phyloP scores from a whole-genome alignment of 1,284 basidiomycete species.

The Athelia sp. region DNA sequence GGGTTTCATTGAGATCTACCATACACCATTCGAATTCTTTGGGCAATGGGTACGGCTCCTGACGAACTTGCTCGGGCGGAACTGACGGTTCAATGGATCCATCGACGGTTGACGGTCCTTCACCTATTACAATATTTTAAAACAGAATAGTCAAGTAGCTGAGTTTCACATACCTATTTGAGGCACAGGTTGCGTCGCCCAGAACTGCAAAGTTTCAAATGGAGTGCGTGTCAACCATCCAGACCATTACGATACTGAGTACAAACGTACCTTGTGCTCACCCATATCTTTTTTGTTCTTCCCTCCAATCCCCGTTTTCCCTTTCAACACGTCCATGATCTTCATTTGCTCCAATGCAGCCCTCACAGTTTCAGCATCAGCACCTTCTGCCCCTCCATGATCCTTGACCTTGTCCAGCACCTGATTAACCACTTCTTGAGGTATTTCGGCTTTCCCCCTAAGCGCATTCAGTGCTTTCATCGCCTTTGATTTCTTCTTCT shows the following conservation, averaged over 20 bases:
- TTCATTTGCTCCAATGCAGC: slow-evolving; percentile 63
- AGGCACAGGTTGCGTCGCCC: slow-evolving; percentile 94
- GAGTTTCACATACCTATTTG: slow-evolving; percentile 54
- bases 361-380: slow-evolving; percentile 55
- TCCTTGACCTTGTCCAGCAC: slow-evolving; percentile 57
- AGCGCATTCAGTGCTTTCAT: slow-evolving; percentile 48
- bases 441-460: slow-evolving; percentile 47
- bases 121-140: slow-evolving; percentile 43
- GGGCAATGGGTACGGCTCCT: slow-evolving; percentile 85
- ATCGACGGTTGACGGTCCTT: slow-evolving; percentile 64
- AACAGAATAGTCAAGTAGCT: slow-evolving; percentile 4
- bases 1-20: slow-evolving; percentile 76
- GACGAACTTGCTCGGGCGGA: slow-evolving; percentile 74
- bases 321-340: slow-evolving; percentile 69
- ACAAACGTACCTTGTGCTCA: slow-evolving; percentile 77
- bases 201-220: slow-evolving; percentile 61
- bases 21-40: slow-evolving; percentile 92
- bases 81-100: slow-evolving; percentile 88
- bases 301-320: slow-evolving; percentile 65
- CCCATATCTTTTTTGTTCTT: slow-evolving; percentile 74
- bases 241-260: no score
- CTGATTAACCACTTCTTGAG: slow-evolving; percentile 53
- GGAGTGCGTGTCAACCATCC: slow-evolving; percentile 1
- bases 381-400: slow-evolving; percentile 44
- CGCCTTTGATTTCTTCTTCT: slow-evolving; percentile 69